phyloP scores from a whole-genome alignment of 2,329 filamentous ascomycete genomes.

The Stemphylium beticola region DNA sequence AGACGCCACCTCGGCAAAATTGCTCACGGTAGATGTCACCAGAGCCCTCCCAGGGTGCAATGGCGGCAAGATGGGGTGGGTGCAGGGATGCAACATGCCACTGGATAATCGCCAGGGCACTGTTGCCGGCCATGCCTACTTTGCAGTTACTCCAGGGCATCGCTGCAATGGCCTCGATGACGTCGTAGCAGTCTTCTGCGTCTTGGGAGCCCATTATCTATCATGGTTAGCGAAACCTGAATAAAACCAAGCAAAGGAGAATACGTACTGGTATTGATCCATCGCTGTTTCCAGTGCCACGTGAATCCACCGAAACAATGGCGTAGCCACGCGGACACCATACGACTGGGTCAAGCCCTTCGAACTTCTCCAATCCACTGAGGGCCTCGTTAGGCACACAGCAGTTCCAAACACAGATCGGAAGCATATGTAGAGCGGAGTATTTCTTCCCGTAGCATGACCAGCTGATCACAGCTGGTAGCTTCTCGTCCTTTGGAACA shows the following conservation, averaged over 20 bases:
- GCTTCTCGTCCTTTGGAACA: constrained; percentile 30
- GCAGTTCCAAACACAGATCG: constrained; percentile 50
- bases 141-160: constrained; percentile 54
- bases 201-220: constrained; percentile 51
- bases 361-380: constrained; percentile 51
- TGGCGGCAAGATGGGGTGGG: constrained; percentile 51
- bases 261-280: constrained; percentile 38
- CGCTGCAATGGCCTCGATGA: constrained; percentile 37
- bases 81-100: constrained; percentile 52
- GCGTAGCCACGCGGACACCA: constrained; percentile 46
- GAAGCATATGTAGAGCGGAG: constrained; percentile 48
- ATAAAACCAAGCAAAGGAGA: too few relatives aligned
- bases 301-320: constrained; percentile 42
- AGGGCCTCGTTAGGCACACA: constrained; percentile 40
- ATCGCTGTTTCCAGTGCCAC: constrained; percentile 43
- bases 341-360: constrained; percentile 51
- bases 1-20: constrained; percentile 17
- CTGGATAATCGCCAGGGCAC: constrained; percentile 49
- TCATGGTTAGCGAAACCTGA: too few relatives aligned
- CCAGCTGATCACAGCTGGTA: constrained; percentile 56
- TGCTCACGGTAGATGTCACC: constrained; percentile 26
- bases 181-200: constrained; percentile 37
- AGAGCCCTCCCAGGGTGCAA: constrained; percentile 56
- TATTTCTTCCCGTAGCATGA: constrained; percentile 56
- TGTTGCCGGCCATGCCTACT: constrained; percentile 54